These are phyloP conservation scores for Boletus sp. DNA, from an alignment of 768 basidiomycete genomes.

Conservation along the genomic window DNA sequence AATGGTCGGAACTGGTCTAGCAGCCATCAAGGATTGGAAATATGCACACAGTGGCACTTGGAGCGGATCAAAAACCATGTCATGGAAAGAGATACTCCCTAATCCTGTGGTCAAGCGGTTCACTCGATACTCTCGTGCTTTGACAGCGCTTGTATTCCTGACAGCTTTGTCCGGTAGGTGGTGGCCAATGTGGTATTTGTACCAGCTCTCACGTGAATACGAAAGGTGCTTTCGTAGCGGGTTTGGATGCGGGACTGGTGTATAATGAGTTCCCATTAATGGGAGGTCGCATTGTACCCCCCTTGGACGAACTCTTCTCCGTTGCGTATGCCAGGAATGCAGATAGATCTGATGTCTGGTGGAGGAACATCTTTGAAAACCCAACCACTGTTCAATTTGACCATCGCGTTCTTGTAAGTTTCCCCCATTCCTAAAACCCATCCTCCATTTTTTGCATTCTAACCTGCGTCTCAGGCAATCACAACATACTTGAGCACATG, in stretches of 20 bases:
- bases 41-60: constrained; percentile 56
- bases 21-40: constrained; percentile 75
- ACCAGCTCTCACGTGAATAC: background rate
- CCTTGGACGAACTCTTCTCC: constrained; percentile 77
- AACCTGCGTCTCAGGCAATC: constrained; percentile 55
- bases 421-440: background rate
- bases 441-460: background rate
- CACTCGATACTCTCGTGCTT: constrained; percentile 50
- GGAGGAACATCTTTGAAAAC: constrained; percentile 96
- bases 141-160: constrained; percentile 79
- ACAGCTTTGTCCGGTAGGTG: constrained; percentile 86
- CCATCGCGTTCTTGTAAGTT: constrained; percentile 83
- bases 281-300: constrained; percentile 85
- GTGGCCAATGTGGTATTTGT: background rate
- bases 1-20: constrained; percentile 82
- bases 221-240: constrained; percentile 95
- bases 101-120: constrained; percentile 59
- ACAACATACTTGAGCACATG: constrained; percentile 76
- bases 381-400: constrained; percentile 98
- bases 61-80: constrained; percentile 47
- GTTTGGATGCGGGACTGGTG: constrained; percentile 92
- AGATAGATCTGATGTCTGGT: constrained; percentile 81
- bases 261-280: constrained; percentile 99
- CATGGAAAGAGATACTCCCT: constrained; percentile 47
- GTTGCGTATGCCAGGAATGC: constrained; percentile 64